Evolutionary conservation across 768 basidiomycete genomes (phyloP).

Genomic region (Russula emetica): DNA sequence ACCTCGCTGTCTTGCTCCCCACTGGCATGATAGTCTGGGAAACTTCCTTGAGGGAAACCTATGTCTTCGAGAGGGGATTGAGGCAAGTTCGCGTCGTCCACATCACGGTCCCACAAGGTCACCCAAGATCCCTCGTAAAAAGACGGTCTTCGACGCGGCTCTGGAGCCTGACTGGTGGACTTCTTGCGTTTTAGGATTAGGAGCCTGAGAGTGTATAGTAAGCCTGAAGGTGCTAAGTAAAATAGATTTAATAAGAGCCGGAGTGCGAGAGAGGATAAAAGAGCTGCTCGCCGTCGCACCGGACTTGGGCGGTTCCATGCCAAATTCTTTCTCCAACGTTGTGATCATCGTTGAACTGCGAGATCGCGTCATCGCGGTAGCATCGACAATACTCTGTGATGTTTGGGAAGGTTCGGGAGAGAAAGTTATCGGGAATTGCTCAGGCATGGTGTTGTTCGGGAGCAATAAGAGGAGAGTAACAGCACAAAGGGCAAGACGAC

Average conservation of each 20-base stretch:
- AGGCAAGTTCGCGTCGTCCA: not conserved
- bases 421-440: not conserved
- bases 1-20: not conserved
- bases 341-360: slow-evolving; percentile 20
- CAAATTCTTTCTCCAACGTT: slow-evolving; percentile 19
- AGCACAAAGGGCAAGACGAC: not conserved
- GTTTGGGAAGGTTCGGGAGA: not conserved
- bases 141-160: slow-evolving; percentile 1
- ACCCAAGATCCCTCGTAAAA: slow-evolving; percentile 7
- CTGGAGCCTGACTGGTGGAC: slow-evolving; percentile 10
- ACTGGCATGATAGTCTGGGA: not conserved
- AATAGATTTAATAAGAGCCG: not conserved
- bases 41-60: not conserved
- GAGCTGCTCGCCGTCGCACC: not conserved
- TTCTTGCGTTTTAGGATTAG: slow-evolving; percentile 10
- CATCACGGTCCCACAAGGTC: slow-evolving; percentile 14
- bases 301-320: slow-evolving; percentile 5
- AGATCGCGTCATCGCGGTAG: not conserved
- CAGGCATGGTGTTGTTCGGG: not conserved
- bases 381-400: not conserved
- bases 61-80: not conserved
- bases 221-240: not conserved
- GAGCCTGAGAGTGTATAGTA: slow-evolving; percentile 11
- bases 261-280: not conserved
- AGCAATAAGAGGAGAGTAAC: not conserved